Evolutionary conservation across 352 stramenopile species (phyloP).

Genomic region (Phytophthora aleatoria): DNA sequence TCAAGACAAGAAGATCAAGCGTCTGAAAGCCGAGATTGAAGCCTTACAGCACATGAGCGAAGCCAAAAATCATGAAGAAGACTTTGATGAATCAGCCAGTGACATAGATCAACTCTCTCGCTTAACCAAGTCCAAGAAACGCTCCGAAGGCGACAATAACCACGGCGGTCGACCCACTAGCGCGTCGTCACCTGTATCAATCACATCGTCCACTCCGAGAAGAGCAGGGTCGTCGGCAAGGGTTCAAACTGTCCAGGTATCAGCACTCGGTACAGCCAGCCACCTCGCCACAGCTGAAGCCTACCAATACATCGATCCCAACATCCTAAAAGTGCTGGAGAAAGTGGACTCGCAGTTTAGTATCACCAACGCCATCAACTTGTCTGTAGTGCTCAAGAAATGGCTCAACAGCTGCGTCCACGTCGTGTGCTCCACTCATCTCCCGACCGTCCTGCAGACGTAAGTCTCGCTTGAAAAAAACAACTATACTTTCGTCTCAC

Average conservation of each 20-base stretch:
- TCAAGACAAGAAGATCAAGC: conserved; percentile 76
- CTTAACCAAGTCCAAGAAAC: conserved; percentile 15
- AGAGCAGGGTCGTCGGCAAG: conserved; percentile 13
- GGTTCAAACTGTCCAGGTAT: conserved; percentile 13
- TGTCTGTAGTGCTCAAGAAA: conserved; percentile 71
- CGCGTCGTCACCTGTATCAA: conserved; percentile 26
- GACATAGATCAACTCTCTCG: conserved; percentile 24
- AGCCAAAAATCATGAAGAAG: conserved; percentile 39
- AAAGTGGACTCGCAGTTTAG: conserved; percentile 89
- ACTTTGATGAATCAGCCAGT: conserved; percentile 26
- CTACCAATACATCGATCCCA: conserved; percentile 78
- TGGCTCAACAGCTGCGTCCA: conserved; percentile 75
- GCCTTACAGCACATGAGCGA: conserved; percentile 76
- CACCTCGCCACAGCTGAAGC: conserved; percentile 51
- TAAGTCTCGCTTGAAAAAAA: conserved; percentile 4
- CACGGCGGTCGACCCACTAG: conserved; percentile 18
- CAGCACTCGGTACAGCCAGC: conserved; percentile 4
- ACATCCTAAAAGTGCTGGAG: conserved; percentile 79
- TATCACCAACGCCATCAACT: conserved; percentile 79
- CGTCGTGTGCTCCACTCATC: conserved; percentile 57
- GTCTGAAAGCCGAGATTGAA: conserved; percentile 70
- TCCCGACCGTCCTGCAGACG: conserved; percentile 45
- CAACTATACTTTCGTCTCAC: background rate
- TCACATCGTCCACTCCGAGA: conserved; percentile 25
- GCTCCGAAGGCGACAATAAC: conserved; percentile 3